phyloP scores from a whole-genome alignment of 2,329 filamentous ascomycete species.

The Colletotrichum cereale region DNA sequence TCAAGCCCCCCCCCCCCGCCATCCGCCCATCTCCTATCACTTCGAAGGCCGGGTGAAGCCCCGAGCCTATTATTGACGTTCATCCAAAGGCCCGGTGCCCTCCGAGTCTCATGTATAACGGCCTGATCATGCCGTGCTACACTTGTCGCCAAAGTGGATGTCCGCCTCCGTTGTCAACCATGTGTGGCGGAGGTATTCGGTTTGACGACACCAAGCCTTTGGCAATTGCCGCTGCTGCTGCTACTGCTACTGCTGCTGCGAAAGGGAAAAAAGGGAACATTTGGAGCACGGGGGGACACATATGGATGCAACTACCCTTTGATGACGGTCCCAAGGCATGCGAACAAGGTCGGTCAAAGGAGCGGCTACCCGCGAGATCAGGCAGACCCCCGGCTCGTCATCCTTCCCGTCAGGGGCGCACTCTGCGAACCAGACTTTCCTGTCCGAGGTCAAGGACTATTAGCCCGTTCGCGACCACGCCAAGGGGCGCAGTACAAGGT shows the following conservation, averaged over 20 bases:
- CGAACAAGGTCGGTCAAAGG: not conserved
- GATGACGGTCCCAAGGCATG: not conserved
- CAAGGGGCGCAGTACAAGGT: not conserved
- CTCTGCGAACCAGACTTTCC: not conserved
- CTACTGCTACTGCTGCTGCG: too few species aligned
- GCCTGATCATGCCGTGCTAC: conserved; percentile 8
- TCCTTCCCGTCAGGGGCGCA: too few species aligned
- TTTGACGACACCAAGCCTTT: too few species aligned
- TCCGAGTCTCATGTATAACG: conserved; percentile 24
- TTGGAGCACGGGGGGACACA: not conserved
- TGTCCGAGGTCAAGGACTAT: not conserved
- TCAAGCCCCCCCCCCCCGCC: not conserved
- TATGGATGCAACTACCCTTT: conserved; percentile 28
- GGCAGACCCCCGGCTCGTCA: not conserved
- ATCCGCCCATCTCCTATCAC: not conserved
- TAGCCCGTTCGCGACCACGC: not conserved
- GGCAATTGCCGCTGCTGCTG: too few species aligned
- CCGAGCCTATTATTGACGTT: not conserved
- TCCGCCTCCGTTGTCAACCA: not conserved
- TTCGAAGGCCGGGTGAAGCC: not conserved
- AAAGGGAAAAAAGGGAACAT: not conserved
- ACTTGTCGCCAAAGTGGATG: not conserved
- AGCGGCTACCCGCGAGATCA: conserved; percentile 15
- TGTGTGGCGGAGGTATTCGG: too few species aligned
- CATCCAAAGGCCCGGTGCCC: not conserved